A percentile compares a stretch with the other conserved stretches of the same genome.
phyloP scores from a whole-genome alignment of 2,329 filamentous ascomycete genomes.

The Fusarium xyrophilum region DNA sequence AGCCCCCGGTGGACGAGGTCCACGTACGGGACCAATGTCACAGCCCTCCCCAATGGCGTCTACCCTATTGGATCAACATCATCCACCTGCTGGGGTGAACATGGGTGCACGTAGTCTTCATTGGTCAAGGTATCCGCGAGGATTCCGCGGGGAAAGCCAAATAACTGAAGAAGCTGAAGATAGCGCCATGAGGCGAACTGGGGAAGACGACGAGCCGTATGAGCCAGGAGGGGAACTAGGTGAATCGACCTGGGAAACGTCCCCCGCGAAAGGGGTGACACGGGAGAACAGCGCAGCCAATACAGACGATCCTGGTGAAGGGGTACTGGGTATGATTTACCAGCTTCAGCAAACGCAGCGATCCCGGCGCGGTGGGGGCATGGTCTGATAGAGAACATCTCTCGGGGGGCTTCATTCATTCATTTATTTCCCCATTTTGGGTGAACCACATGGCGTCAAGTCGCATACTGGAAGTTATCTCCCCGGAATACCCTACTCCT shows the following conservation, averaged over 20 bases:
- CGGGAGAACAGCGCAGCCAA: slow-evolving; percentile 59
- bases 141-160: slow-evolving; percentile 55
- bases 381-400: slow-evolving; percentile 37
- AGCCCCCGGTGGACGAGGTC: slow-evolving; percentile 45
- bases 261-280: slow-evolving; percentile 58
- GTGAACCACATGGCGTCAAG: slow-evolving; percentile 9
- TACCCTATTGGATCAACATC: slow-evolving; percentile 76
- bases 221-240: slow-evolving; percentile 59
- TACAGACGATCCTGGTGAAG: slow-evolving; percentile 57
- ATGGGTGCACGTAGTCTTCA: slow-evolving; percentile 56
- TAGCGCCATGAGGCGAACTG: slow-evolving; percentile 50
- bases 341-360: slow-evolving; percentile 65
- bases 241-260: slow-evolving; percentile 67
- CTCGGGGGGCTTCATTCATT: slow-evolving; percentile 1
- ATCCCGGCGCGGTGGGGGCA: slow-evolving; percentile 54
- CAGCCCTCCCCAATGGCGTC: slow-evolving; percentile 73
- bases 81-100: slow-evolving; percentile 67
- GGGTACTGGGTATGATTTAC: slow-evolving; percentile 64
- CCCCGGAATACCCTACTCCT: not conserved
- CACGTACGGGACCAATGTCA: slow-evolving; percentile 49
- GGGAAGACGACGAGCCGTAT: slow-evolving; percentile 62
- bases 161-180: slow-evolving; percentile 65
- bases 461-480: slow-evolving; percentile 6
- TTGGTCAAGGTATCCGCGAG: slow-evolving; percentile 53
- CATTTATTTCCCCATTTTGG: not conserved